Evolutionary conservation across 139 green algal species (phyloP).

Genomic region (Gonium pectorale): DNA sequence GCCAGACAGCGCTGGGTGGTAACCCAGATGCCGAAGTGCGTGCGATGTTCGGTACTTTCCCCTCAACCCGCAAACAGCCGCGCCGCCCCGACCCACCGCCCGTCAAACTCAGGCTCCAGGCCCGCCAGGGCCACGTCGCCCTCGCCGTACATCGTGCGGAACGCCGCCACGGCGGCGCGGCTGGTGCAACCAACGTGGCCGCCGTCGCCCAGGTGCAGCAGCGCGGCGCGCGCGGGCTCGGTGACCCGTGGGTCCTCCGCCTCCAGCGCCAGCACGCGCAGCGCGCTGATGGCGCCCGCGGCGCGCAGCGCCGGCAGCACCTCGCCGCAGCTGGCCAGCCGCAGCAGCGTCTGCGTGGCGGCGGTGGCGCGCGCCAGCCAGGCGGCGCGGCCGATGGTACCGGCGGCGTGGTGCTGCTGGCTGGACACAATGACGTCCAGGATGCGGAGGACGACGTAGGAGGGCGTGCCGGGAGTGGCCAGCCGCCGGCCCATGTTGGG

Average conservation of each 20-base stretch:
- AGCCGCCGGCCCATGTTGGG: not conserved
- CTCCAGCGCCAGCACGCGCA: not conserved
- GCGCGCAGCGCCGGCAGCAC: not conserved
- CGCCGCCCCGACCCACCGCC: too few relatives aligned
- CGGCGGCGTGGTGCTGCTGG: not conserved
- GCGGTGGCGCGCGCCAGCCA: not conserved
- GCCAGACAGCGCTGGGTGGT: too few relatives aligned
- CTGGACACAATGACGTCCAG: not conserved
- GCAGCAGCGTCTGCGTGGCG: slow-evolving; percentile 14
- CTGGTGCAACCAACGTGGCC: not conserved
- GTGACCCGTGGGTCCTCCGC: slow-evolving; percentile 20
- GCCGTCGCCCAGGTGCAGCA: slow-evolving; percentile 2
- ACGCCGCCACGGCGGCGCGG: slow-evolving; percentile 5
- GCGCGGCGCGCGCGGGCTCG: slow-evolving; percentile 11
- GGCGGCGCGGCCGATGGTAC: not conserved
- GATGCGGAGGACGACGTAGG: not conserved
- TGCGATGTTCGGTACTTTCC: too few relatives aligned
- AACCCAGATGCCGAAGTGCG: too few relatives aligned
- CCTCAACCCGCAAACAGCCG: too few relatives aligned
- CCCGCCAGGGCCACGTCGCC: not conserved
- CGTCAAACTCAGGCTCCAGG: not conserved
- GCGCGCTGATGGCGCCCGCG: not conserved
- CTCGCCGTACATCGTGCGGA: slow-evolving; percentile 14
- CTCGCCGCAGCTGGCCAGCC: not conserved
- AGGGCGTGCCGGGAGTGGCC: not conserved